phyloP scores from a whole-genome alignment of 768 basidiomycete species.

The Termitomyces bulborhizus region DNA sequence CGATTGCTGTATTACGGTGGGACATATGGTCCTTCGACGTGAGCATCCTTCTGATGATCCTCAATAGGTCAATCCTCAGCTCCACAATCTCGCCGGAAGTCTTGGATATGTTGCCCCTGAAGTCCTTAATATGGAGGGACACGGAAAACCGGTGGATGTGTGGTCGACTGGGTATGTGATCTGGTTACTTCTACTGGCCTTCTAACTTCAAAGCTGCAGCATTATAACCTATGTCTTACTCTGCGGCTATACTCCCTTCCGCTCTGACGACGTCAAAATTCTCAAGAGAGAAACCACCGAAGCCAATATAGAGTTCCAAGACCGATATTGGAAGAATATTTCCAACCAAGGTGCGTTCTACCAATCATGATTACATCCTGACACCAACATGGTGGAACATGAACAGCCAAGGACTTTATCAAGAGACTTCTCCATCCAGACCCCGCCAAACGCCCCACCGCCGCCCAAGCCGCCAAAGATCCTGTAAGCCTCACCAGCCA shows the following conservation, averaged over 20 bases:
- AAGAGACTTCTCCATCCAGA: conserved; percentile 63
- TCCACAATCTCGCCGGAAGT: conserved; percentile 70
- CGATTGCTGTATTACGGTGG: conserved; percentile 67
- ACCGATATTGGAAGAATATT: conserved; percentile 91
- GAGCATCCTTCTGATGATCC: neutral
- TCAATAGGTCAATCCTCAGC: conserved; percentile 65
- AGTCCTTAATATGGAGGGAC: conserved; percentile 72
- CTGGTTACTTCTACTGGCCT: neutral
- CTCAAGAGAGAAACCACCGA: conserved; percentile 81
- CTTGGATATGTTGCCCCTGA: conserved; percentile 93
- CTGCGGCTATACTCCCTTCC: conserved; percentile 94
- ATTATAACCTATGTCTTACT: conserved; percentile 93
- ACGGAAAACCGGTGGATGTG: conserved; percentile 89
- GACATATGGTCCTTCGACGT: conserved; percentile 18
- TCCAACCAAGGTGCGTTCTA: conserved; percentile 56
- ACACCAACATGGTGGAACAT: conserved; percentile 20
- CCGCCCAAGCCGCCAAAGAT: conserved; percentile 61
- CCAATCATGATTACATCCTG: neutral
- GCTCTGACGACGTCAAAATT: conserved; percentile 70
- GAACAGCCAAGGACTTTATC: conserved; percentile 81
- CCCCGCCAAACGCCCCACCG: conserved; percentile 65
- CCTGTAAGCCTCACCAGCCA: conserved; percentile 35
- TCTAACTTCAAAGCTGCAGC: conserved; percentile 29
- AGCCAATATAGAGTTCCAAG: conserved; percentile 87
- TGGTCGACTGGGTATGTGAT: conserved; percentile 81